These are phyloP conservation scores for Calonectria montana DNA, from an alignment of 2,329 filamentous ascomycete species.

Conservation along the genomic window DNA sequence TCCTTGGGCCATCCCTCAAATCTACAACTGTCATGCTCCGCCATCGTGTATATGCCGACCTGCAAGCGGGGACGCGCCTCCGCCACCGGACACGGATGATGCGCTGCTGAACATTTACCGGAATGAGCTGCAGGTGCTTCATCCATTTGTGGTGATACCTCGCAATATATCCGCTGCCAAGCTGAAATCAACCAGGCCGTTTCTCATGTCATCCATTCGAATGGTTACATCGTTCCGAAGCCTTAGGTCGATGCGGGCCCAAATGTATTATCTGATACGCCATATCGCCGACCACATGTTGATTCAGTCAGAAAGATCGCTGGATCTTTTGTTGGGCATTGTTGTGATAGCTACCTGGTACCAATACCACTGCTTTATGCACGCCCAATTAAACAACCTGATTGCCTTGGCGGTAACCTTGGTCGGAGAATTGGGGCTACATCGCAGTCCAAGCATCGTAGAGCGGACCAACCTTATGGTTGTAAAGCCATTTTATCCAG, in stretches of 20 bases:
- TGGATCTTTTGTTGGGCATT: constrained; percentile 62
- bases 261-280: constrained; percentile 60
- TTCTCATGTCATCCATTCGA: constrained; percentile 61
- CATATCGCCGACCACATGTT: constrained; percentile 62
- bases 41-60: constrained; percentile 60
- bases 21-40: constrained; percentile 60
- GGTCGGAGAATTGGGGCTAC: constrained; percentile 59
- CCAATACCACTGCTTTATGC: constrained; percentile 66
- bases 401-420: constrained; percentile 61
- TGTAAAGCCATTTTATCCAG: constrained; percentile 51
- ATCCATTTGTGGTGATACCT: constrained; percentile 61
- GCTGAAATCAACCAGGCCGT: constrained; percentile 55
- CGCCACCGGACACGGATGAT: constrained; percentile 59
- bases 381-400: constrained; percentile 64
- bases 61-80: constrained; percentile 51
- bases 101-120: constrained; percentile 58
- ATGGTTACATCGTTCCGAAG: constrained; percentile 63
- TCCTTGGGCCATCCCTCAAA: constrained; percentile 50
- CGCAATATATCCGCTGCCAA: constrained; percentile 48
- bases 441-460: constrained; percentile 51
- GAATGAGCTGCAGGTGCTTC: constrained; percentile 54
- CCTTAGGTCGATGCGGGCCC: constrained; percentile 59
- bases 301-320: constrained; percentile 59
- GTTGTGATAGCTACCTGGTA: constrained; percentile 63
- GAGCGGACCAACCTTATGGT: constrained; percentile 58